Evolutionary conservation across 2,329 filamentous ascomycete species (phyloP).

Genomic region (Rhynchosporium graminicola): DNA sequence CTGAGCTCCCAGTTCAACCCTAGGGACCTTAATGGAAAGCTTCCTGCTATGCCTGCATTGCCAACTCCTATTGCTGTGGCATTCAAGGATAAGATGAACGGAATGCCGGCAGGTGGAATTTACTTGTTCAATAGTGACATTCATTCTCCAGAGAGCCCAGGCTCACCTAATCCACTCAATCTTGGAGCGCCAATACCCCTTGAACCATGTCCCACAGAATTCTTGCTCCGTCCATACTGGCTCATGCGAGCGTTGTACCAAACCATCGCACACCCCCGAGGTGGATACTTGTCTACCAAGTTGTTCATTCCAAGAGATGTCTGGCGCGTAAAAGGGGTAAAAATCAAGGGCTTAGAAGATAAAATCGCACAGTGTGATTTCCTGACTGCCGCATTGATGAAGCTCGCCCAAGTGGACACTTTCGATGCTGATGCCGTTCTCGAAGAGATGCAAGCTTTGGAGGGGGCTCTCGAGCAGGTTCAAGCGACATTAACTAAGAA

Average conservation of each 20-base stretch:
- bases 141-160: constrained; percentile 64
- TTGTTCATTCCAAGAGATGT: constrained; percentile 91
- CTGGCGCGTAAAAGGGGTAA: constrained; percentile 92
- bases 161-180: constrained; percentile 63
- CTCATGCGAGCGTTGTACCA: constrained; percentile 93
- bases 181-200: constrained; percentile 72
- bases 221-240: constrained; percentile 94
- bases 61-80: constrained; percentile 67
- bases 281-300: constrained; percentile 88
- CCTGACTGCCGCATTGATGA: constrained; percentile 83
- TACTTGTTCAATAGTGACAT: constrained; percentile 85
- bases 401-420: constrained; percentile 80
- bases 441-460: constrained; percentile 90
- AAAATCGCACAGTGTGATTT: constrained; percentile 91
- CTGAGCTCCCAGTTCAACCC: constrained; percentile 53
- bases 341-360: constrained; percentile 87
- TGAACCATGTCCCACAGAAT: constrained; percentile 88
- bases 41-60: constrained; percentile 60
- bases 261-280: constrained; percentile 85
- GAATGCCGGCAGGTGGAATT: constrained; percentile 64
- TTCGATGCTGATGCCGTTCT: constrained; percentile 88
- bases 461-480: constrained; percentile 82
- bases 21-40: constrained; percentile 47
- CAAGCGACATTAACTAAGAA: constrained; percentile 77
- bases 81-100: constrained; percentile 59